Evolutionary conservation across 78 protist species (phyloP).

Genomic region (Dictyostelium discoideum): DNA sequence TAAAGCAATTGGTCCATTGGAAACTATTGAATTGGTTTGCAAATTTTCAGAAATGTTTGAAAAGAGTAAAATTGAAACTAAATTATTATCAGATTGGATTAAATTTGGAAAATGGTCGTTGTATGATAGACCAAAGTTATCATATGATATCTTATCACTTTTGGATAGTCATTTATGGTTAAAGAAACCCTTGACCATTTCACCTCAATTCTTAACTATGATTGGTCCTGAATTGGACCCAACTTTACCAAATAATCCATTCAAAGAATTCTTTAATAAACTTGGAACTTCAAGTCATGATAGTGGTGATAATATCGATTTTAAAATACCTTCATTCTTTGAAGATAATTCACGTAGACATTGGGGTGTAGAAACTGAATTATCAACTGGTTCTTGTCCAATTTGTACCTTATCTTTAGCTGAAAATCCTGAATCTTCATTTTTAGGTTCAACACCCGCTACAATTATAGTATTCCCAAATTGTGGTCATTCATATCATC

Average conservation of each 20-base stretch:
- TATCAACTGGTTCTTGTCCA: conserved; percentile 52
- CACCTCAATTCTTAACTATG: conserved; percentile 59
- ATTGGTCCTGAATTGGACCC: conserved; percentile 1
- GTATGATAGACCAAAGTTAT: conserved; percentile 9
- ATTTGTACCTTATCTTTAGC: conserved; percentile 51
- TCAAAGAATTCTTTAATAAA: background rate
- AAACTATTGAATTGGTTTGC: conserved; percentile 41
- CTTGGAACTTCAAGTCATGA: background rate
- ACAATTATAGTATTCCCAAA: conserved; percentile 48
- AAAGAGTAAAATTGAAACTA: background rate
- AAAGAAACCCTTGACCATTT: conserved; percentile 61
- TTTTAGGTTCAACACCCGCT: conserved; percentile 62
- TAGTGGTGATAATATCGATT: background rate
- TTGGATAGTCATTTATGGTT: conserved; percentile 68
- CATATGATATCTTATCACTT: conserved; percentile 43
- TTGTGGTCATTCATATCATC: conserved; percentile 76
- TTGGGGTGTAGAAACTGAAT: conserved; percentile 75
- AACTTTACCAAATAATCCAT: background rate
- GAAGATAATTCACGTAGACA: conserved; percentile 74
- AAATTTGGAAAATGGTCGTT: conserved; percentile 63
- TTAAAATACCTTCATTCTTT: conserved; percentile 55
- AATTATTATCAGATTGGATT: conserved; percentile 33
- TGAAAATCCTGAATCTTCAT: conserved; percentile 69
- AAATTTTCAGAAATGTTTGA: conserved; percentile 32
- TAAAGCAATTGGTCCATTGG: conserved; percentile 57